Conservation (phyloP, 2,329 filamentous ascomycete species). For the Cercospora sp. region DNA sequence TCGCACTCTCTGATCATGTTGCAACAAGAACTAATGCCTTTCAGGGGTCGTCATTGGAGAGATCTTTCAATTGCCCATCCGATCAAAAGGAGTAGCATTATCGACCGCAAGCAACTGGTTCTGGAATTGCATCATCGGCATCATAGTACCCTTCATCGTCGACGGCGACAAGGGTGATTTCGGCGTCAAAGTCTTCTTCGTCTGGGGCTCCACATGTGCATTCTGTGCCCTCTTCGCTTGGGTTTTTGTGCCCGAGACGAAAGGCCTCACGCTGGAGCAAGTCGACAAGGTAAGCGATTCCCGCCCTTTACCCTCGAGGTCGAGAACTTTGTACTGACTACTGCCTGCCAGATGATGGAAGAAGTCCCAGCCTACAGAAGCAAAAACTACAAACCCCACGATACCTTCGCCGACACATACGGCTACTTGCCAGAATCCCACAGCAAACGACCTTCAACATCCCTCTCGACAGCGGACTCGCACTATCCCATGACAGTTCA, state of each 20-base stretch:
- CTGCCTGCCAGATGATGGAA: conserved; percentile 44
- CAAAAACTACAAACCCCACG: conserved; percentile 35
- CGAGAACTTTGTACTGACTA: conserved; percentile 7
- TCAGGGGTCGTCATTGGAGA: conserved; percentile 68
- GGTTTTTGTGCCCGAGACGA: conserved; percentile 43
- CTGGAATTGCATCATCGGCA: conserved; percentile 54
- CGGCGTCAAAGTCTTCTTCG: conserved; percentile 49
- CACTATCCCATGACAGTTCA: conserved; percentile 15
- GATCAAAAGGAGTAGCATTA: conserved; percentile 65
- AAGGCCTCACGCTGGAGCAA: conserved; percentile 42
- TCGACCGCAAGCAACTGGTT: conserved; percentile 75
- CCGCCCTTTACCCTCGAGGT: neutral
- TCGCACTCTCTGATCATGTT: neutral
- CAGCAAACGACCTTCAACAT: conserved; percentile 5
- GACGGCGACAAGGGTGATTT: conserved; percentile 58
- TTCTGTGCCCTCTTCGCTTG: conserved; percentile 41
- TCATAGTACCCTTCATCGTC: conserved; percentile 74
- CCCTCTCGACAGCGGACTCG: neutral
- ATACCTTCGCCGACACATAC: conserved; percentile 35
- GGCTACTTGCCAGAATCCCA: conserved; percentile 10
- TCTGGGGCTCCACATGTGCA: conserved; percentile 45
- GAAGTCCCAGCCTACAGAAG: conserved; percentile 48
- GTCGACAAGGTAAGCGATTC: conserved; percentile 18
- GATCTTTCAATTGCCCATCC: conserved; percentile 72
- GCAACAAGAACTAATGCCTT: neutral